Conservation (phyloP, 2,329 filamentous ascomycete species). For the Sporothrix brunneoviolacea region DNA sequence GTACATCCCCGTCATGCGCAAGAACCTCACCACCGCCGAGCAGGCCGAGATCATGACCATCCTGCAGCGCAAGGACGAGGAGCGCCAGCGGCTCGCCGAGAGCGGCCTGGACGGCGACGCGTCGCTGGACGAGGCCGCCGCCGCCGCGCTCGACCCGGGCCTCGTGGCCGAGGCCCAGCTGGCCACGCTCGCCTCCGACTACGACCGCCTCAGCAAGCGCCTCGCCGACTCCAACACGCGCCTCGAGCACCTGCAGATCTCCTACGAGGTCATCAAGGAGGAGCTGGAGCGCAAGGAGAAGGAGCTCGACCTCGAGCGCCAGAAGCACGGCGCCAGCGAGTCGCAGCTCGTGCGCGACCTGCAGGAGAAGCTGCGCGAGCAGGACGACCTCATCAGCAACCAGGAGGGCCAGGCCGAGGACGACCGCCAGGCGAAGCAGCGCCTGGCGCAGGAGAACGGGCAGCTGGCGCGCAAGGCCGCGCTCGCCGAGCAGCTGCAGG, state of each 20-base stretch:
- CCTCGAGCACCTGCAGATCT: conserved; percentile 53
- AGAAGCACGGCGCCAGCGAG: conserved; percentile 46
- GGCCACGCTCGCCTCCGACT: conserved; percentile 42
- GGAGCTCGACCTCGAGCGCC: conserved; percentile 48
- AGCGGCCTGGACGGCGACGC: conserved; percentile 31
- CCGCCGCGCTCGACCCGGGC: conserved; percentile 44
- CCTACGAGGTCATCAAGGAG: conserved; percentile 58
- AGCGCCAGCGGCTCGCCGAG: conserved; percentile 32
- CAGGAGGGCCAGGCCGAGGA: conserved; percentile 61
- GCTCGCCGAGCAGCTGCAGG: conserved; percentile 46
- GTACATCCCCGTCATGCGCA: conserved; percentile 27
- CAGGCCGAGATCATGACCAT: conserved; percentile 42
- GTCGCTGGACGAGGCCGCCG: conserved; percentile 29
- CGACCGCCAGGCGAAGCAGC: conserved; percentile 38
- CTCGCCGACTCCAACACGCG: conserved; percentile 54
- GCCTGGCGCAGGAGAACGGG: conserved; percentile 42
- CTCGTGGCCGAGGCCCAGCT: conserved; percentile 52
- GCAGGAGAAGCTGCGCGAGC: conserved; percentile 54
- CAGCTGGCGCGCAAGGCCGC: conserved; percentile 40
- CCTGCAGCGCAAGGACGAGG: conserved; percentile 39
- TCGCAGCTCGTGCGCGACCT: conserved; percentile 47
- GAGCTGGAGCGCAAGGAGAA: conserved; percentile 52
- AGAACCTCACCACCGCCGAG: conserved; percentile 28
- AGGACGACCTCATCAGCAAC: conserved; percentile 63
- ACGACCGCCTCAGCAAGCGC: conserved; percentile 48